These are phyloP conservation scores for Angomonas ambiguus DNA, from an alignment of 208 protist species.

Conservation along the genomic window DNA sequence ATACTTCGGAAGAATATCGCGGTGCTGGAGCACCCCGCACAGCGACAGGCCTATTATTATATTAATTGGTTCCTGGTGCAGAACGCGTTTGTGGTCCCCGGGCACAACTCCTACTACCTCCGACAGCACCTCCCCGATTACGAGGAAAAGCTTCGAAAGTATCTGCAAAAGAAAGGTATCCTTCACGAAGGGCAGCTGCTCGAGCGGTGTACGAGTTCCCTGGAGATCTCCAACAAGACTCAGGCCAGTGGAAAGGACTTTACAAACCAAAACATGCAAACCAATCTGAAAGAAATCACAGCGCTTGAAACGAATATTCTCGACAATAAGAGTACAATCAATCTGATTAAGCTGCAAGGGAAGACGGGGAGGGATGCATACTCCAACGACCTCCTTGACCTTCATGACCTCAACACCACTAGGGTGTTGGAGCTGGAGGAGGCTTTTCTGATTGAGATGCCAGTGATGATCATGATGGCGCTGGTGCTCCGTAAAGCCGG, in stretches of 20 bases:
- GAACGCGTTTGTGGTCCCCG: not conserved
- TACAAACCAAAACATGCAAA: not conserved
- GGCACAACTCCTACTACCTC: constrained; percentile 3
- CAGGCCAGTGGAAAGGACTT: not conserved
- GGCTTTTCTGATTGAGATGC: not conserved
- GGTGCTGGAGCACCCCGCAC: not conserved
- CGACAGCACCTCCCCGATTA: not conserved
- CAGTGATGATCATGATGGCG: not conserved
- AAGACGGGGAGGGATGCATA: not conserved
- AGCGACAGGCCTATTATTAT: constrained; percentile 16
- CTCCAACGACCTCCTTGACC: not conserved
- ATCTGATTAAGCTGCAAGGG: not conserved
- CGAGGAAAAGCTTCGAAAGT: not conserved
- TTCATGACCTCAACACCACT: not conserved
- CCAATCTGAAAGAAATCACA: not conserved
- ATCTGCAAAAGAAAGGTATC: not conserved
- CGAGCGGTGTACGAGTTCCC: not conserved
- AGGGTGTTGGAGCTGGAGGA: not conserved
- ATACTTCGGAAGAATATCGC: constrained; percentile 8
- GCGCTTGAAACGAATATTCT: not conserved
- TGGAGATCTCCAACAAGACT: not conserved
- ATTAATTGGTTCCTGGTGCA: constrained; percentile 13
- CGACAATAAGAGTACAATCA: not conserved
- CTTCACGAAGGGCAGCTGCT: not conserved
- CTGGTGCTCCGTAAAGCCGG: not conserved